These are phyloP conservation scores for Termitomyces sp. DNA, from an alignment of 768 basidiomycete species.

Conservation along the genomic window DNA sequence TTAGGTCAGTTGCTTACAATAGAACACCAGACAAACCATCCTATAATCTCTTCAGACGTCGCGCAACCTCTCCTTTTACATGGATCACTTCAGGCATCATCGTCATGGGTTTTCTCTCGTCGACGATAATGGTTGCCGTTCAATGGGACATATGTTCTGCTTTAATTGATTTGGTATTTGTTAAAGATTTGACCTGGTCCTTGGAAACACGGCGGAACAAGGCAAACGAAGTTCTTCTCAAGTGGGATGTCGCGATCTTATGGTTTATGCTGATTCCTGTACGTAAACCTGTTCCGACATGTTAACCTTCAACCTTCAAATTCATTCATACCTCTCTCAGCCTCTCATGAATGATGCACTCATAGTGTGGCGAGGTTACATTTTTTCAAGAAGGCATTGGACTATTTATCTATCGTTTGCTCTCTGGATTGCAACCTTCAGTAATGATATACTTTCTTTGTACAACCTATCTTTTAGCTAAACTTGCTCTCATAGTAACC, in stretches of 20 bases:
- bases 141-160: neutral
- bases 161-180: neutral
- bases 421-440: neutral
- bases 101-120: neutral
- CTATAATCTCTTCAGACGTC: neutral
- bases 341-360: neutral
- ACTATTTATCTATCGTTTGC: neutral
- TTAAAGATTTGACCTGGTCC: neutral
- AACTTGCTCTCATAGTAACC: neutral
- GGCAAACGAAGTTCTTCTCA: neutral
- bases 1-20: neutral
- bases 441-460: neutral
- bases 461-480: neutral
- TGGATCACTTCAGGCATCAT: neutral
- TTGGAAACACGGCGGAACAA: neutral
- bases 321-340: neutral
- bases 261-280: neutral
- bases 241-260: neutral
- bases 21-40: neutral
- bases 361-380: neutral
- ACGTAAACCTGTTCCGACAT: neutral
- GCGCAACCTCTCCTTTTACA: neutral
- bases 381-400: neutral
- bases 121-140: neutral
- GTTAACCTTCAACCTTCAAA: neutral